Evolutionary conservation across 148 eudicot species (phyloP), one percentile per base, ranked within the genome.

Genomic region (Oxyria digyna): DNA sequence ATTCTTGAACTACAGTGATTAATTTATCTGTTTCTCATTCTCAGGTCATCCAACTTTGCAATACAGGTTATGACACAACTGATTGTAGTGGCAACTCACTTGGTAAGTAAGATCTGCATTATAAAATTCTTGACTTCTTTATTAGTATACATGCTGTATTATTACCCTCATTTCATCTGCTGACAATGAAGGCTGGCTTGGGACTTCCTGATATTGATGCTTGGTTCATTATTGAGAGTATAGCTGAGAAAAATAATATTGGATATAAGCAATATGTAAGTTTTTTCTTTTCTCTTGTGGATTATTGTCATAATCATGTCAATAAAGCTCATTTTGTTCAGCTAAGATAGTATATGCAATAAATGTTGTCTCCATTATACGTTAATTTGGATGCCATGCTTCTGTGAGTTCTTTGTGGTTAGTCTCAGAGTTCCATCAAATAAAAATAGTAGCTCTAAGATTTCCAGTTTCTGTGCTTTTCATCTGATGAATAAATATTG

Each of bases 231-330:
- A 87, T 95, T 78, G 99, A 95, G 82, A 85, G 91, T 74, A 86
- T 95, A 73, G 99, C 99, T 4, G 96, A 93, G 78, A 95, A 88
- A 80, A 87, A 95, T 81, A 88, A 87, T 59, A 83, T 91, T 76
- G 99, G 99, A 66, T 95, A 78, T 71, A 95, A 91, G 74, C 99
- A 95, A 83, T 81, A 85, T 75, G 98, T 93, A 78, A 89, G 97
- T 80, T 31, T 6, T 35, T 1, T 69, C 45, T 46, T 71, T 42
- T n/a, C 66, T 18, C 37, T 21, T 72, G 1, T 65, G 45, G 12
- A 37, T 10, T 42, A 67, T 57, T 21, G 49, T 32, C 8, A 62
- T 29, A 38, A 18, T 64, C 35, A 15, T 59, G 45, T 35, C 21
- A 35, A 17, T 18, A 29, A 37, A 65, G 14, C 37, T 15, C 46